Evolutionary conservation across 225 moss, liverwort and hornwort genomes (phyloP).

Genomic region (Sphagnum tenellum): DNA sequence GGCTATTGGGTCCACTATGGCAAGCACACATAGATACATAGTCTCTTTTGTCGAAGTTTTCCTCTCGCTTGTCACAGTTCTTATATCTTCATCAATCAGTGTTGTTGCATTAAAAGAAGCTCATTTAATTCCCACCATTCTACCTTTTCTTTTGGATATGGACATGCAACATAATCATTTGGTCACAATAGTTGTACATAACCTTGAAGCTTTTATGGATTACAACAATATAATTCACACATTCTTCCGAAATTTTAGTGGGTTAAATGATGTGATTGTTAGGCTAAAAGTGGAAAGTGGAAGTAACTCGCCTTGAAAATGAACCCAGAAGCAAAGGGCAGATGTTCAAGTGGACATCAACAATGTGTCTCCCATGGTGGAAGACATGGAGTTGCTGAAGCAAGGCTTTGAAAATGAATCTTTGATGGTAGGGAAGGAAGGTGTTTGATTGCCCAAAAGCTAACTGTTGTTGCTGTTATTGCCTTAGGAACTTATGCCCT

Average conservation of each 20-base stretch:
- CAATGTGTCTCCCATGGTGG: slow-evolving; percentile 65
- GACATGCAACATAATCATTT: slow-evolving; percentile 74
- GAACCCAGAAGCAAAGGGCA: slow-evolving; percentile 38
- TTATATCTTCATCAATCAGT: slow-evolving; percentile 89
- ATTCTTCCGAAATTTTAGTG: slow-evolving; percentile 86
- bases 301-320: slow-evolving; percentile 68
- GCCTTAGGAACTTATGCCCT: slow-evolving; percentile 89
- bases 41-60: slow-evolving; percentile 80
- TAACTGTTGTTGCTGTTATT: slow-evolving; percentile 79
- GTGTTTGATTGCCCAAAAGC: slow-evolving; percentile 76
- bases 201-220: slow-evolving; percentile 98
- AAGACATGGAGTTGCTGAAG: slow-evolving; percentile 51
- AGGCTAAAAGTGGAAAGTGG: slow-evolving; percentile 79
- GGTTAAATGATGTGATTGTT: slow-evolving; percentile 80
- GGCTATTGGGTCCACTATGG: slow-evolving; percentile 63
- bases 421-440: slow-evolving; percentile 43
- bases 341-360: slow-evolving; percentile 43
- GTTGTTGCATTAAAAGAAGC: slow-evolving; percentile 89
- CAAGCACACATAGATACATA: slow-evolving; percentile 55
- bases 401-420: too few species aligned
- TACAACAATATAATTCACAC: slow-evolving; percentile 96
- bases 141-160: slow-evolving; percentile 85
- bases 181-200: slow-evolving; percentile 90
- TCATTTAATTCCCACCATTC: slow-evolving; percentile 81
- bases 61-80: slow-evolving; percentile 77